A percentile compares a stretch with the other conserved stretches of the same genome.
These are phyloP conservation scores for Phytophthora agathidicida DNA, from an alignment of 352 stramenopile genomes.

Conservation along the genomic window DNA sequence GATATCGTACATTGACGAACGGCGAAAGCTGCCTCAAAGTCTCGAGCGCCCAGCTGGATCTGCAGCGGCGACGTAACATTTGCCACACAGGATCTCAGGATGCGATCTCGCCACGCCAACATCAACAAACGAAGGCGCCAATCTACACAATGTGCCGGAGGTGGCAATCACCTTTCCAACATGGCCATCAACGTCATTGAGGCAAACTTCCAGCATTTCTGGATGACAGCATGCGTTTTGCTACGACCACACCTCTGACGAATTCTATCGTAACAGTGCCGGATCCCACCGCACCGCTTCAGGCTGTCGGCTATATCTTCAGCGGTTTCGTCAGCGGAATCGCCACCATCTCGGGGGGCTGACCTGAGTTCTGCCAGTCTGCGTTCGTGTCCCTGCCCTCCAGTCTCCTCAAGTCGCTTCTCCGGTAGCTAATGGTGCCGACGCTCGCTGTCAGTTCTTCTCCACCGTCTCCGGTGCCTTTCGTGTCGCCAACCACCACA, in stretches of 20 bases:
- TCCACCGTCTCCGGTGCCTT: slow-evolving; percentile 14
- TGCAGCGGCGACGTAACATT: slow-evolving; percentile 21
- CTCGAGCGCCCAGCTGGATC: slow-evolving; percentile 16
- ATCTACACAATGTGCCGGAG: too few species aligned
- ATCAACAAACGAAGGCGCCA: too few species aligned
- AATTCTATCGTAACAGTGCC: too few species aligned
- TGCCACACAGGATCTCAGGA: slow-evolving; percentile 6
- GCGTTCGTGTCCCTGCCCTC: neutral
- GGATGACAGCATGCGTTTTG: too few species aligned
- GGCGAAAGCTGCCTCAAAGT: slow-evolving; percentile 13
- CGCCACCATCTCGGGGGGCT: slow-evolving; percentile 5
- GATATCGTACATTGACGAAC: slow-evolving; percentile 20
- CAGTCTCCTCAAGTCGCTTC: neutral
- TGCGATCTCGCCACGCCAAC: too few species aligned
- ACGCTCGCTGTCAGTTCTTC: slow-evolving; percentile 3
- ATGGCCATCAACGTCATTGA: too few species aligned
- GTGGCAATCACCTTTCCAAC: too few species aligned
- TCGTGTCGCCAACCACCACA: slow-evolving; percentile 1
- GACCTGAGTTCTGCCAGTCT: slow-evolving; percentile 7
- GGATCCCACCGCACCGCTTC: too few species aligned
- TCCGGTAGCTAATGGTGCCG: slow-evolving; percentile 8
- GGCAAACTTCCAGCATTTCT: too few species aligned
- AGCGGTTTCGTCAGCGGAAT: slow-evolving; percentile 31
- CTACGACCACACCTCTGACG: too few species aligned
- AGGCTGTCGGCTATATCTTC: slow-evolving; percentile 29